Evolutionary conservation across 768 basidiomycete species (phyloP).

Genomic region (Hortiboletus flavorubellus): DNA sequence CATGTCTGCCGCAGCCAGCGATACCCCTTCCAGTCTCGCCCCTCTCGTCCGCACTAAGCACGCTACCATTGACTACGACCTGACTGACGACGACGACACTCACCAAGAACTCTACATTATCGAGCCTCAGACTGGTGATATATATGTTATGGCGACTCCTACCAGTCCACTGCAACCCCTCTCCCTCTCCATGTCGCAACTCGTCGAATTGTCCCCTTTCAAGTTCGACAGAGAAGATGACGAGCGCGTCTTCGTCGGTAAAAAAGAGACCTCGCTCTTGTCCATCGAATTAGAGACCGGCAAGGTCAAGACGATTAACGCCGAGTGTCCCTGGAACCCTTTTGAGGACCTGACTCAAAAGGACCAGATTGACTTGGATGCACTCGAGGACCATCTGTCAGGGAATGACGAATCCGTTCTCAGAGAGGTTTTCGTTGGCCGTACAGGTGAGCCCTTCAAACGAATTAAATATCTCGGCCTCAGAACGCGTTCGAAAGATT

Average conservation of each 20-base stretch:
- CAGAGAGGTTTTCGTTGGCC: constrained; percentile 58
- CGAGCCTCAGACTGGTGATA: constrained; percentile 91
- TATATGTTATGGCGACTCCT: constrained; percentile 78
- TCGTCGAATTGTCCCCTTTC: constrained; percentile 85
- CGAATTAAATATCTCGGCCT: not conserved
- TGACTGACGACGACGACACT: constrained; percentile 48
- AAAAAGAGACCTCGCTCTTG: constrained; percentile 82
- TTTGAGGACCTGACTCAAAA: constrained; percentile 49
- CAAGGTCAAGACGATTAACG: constrained; percentile 68
- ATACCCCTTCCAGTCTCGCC: constrained; percentile 52
- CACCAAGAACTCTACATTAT: constrained; percentile 83
- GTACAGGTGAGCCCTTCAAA: constrained; percentile 48
- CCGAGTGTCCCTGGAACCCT: constrained; percentile 77
- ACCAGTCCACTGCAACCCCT: constrained; percentile 77
- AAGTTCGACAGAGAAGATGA: constrained; percentile 61
- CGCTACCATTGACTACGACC: constrained; percentile 52
- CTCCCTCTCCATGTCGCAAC: constrained; percentile 86
- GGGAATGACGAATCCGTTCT: constrained; percentile 24
- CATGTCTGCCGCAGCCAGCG: constrained; percentile 60
- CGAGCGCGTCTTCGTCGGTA: constrained; percentile 78
- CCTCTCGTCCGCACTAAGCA: constrained; percentile 77
- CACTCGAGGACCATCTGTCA: constrained; percentile 51
- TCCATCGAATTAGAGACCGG: constrained; percentile 79
- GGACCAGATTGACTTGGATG: constrained; percentile 52
- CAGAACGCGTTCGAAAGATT: constrained; percentile 52